phyloP scores from a whole-genome alignment of 2,329 filamentous ascomycete species.

The Trichoderma lentiforme region DNA sequence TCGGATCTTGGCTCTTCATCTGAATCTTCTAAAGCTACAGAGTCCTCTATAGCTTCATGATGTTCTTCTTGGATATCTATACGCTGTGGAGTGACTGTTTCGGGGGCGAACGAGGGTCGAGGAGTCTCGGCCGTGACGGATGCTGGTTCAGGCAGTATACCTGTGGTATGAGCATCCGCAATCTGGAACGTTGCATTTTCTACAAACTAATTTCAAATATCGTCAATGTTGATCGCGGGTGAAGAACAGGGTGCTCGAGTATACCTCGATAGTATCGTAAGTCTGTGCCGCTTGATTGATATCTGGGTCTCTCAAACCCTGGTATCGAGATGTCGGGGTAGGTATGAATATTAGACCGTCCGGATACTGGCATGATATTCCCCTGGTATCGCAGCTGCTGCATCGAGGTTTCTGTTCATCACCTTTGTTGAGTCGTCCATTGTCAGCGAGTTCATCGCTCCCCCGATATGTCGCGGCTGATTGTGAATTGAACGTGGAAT shows the following conservation, averaged over 20 bases:
- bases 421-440: background rate
- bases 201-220: background rate
- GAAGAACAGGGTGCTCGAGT: background rate
- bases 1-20: background rate
- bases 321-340: background rate
- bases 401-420: background rate
- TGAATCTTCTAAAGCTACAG: background rate
- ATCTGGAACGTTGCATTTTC: background rate
- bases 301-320: background rate
- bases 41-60: background rate
- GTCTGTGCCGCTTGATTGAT: background rate
- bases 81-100: background rate
- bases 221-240: background rate
- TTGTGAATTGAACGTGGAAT: background rate
- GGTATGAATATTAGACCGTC: background rate
- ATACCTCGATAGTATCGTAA: background rate
- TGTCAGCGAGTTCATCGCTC: background rate
- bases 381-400: background rate
- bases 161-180: background rate
- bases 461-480: background rate
- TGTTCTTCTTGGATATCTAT: background rate
- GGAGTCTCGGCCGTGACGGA: background rate
- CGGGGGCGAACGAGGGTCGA: background rate
- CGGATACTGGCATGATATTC: background rate
- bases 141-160: background rate